Conservation (phyloP, 257 asterid species). For the Forsythia viridissima region DNA sequence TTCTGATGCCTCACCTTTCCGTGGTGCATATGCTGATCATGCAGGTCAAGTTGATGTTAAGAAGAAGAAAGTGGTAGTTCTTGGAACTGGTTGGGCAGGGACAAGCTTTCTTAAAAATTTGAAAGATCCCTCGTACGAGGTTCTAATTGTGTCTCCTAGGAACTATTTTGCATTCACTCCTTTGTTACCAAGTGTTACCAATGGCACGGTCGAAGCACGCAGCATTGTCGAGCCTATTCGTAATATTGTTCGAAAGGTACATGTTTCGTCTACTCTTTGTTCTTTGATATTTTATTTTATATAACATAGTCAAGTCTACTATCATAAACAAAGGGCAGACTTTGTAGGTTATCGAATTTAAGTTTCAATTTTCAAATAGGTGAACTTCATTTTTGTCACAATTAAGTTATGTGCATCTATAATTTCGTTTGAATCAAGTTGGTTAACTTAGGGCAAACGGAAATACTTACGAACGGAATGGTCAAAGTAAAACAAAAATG, state of each 20-base stretch:
- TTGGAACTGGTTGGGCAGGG: constrained; percentile 98
- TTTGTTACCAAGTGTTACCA: constrained; percentile 81
- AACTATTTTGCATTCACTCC: constrained; percentile 95
- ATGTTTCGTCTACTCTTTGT: neutral
- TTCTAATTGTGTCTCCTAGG: constrained; percentile 82
- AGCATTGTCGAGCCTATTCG: constrained; percentile 97
- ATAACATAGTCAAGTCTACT: too few species aligned
- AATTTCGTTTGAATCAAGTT: too few species aligned
- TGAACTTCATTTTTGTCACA: too few species aligned
- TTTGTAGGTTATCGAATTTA: too few species aligned
- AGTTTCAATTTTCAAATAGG: too few species aligned
- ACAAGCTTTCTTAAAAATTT: constrained; percentile 78
- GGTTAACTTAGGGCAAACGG: too few species aligned
- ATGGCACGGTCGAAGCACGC: constrained; percentile 91
- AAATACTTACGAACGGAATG: too few species aligned
- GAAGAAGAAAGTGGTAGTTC: constrained; percentile 78
- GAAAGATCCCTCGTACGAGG: constrained; percentile 71
- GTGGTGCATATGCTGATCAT: constrained; percentile 44
- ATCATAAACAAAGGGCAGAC: too few species aligned
- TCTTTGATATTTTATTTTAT: too few species aligned
- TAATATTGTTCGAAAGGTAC: constrained; percentile 70
- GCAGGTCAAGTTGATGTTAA: constrained; percentile 33
- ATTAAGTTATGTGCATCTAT: too few species aligned
- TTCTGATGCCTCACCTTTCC: constrained; percentile 35
- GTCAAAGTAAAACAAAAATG: neutral